Evolutionary conservation across 2,329 filamentous ascomycete genomes (phyloP), one percentile per base, ranked within the genome.

Genomic region (Colletotrichum liaoningense): DNA sequence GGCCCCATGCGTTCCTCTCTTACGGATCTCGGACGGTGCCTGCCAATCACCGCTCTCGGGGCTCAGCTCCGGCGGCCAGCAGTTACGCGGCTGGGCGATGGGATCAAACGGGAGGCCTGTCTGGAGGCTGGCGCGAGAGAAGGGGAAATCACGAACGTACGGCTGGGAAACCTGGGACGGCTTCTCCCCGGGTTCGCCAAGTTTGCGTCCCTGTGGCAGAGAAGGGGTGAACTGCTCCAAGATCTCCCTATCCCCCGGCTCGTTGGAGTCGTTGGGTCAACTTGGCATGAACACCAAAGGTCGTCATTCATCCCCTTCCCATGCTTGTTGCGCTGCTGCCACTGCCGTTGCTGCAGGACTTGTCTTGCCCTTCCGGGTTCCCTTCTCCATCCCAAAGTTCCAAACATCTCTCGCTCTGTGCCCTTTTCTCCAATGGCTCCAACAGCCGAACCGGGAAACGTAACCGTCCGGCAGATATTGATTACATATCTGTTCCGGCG

Each of bases 21-120:
- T 52, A 52, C 49, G 66, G 58, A 54, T 63, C 58, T 63, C 65
- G 38, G 66, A 64, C 59, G 46, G 42, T 19, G 33, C 16, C 42
- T 35, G 46, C 56, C 38, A 55, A 60, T 42, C 30, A 58, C 35
- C 33, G 35, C 14, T 35, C 19, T 16, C 38, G 46, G 57, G 57
- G 35, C 52, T 33, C 12, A 22, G 22, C 52, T 55, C 66, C 59
- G 59, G 33, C 22, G 52, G 9, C 14, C 9, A 12, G n/a, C 35
- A 38, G 28, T 56, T 56, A 26, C 33, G 63, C 35, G n/a, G 35
- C 26, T 49, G n/a, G 35, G 19, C 42, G 42, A 49, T 49, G 42
- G 42, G 42, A 49, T 49, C 42, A 49, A n/a, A 49, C 19, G 42
- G 19, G 42, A n/a, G 42, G 42, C 42, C 42, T 49, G 42, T 9